phyloP scores from a whole-genome alignment of 345 rosid genomes.

The Sonneratia alba region DNA sequence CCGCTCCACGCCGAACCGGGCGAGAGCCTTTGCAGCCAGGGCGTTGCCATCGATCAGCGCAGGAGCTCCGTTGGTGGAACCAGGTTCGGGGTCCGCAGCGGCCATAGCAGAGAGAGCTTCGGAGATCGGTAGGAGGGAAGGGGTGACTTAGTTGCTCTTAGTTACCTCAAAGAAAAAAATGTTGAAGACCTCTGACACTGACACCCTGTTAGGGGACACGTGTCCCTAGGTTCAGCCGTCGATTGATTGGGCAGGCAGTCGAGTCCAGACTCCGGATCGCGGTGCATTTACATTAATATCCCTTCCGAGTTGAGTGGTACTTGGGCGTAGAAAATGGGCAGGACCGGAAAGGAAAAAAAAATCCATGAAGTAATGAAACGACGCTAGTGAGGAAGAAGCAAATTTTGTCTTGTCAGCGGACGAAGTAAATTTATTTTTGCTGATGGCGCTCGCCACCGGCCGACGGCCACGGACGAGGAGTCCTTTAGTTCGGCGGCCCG shows the following conservation, averaged over 20 bases:
- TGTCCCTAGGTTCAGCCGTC: neutral
- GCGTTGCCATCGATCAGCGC: conserved; percentile 15
- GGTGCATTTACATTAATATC: too few species aligned
- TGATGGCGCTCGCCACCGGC: too few species aligned
- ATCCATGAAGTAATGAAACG: neutral
- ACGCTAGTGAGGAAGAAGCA: neutral
- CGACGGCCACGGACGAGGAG: too few species aligned
- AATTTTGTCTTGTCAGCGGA: neutral
- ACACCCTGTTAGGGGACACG: neutral
- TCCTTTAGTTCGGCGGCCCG: too few species aligned
- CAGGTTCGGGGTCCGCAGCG: conserved; percentile 11
- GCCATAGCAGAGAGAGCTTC: conserved; percentile 19
- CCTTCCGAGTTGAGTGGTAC: too few species aligned
- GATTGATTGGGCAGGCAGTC: neutral
- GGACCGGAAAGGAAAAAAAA: too few species aligned
- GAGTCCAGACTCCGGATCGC: too few species aligned
- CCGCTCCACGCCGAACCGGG: conserved; percentile 66
- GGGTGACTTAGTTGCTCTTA: too few species aligned
- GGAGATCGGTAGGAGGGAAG: neutral
- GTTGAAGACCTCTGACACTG: conserved; percentile 16
- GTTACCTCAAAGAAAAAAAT: too few species aligned
- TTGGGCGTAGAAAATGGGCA: too few species aligned
- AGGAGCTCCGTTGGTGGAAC: conserved; percentile 3
- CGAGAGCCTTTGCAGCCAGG: conserved; percentile 56
- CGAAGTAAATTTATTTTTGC: too few species aligned